phyloP scores from a whole-genome alignment of 2,329 filamentous ascomycete species.

The Diaporthe sp. region DNA sequence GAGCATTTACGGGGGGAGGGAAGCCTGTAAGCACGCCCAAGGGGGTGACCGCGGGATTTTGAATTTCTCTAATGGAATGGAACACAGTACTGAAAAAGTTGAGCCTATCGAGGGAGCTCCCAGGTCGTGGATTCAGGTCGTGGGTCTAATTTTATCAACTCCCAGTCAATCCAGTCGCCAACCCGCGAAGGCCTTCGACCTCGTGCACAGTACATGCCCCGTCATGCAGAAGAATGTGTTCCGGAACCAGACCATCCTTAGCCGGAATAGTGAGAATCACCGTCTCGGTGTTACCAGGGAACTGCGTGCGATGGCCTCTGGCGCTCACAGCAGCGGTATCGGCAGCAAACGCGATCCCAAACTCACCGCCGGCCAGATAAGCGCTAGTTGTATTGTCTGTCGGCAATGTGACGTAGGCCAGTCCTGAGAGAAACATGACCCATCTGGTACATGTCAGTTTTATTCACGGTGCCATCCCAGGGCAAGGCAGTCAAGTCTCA shows the following conservation, averaged over 20 bases:
- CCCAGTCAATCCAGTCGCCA: not conserved
- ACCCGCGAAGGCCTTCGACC: not conserved
- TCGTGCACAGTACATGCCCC: slow-evolving; percentile 21
- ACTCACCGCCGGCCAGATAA: slow-evolving; percentile 50
- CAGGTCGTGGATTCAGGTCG: not conserved
- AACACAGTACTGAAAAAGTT: not conserved
- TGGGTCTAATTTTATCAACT: not conserved
- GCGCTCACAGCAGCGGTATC: slow-evolving; percentile 53
- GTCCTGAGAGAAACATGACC: slow-evolving; percentile 51
- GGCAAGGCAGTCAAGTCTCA: not conserved
- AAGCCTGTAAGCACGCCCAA: not conserved
- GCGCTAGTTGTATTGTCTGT: slow-evolving; percentile 47
- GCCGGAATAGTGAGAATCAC: slow-evolving; percentile 49
- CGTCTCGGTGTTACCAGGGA: slow-evolving; percentile 51
- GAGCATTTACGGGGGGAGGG: not conserved
- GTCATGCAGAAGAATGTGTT: slow-evolving; percentile 13
- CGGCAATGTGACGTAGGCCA: slow-evolving; percentile 53
- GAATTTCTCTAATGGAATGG: not conserved
- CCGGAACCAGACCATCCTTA: not conserved
- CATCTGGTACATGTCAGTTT: slow-evolving; percentile 39
- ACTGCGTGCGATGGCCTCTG: slow-evolving; percentile 53
- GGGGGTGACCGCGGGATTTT: too few relatives aligned
- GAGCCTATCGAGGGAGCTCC: not conserved
- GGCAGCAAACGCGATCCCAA: slow-evolving; percentile 53
- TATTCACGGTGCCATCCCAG: not conserved